Percentiles rank a stretch among this genome's conserved stretches.
Conservation (phyloP, 441 rosid species). For the Flueggea neowawraea region DNA sequence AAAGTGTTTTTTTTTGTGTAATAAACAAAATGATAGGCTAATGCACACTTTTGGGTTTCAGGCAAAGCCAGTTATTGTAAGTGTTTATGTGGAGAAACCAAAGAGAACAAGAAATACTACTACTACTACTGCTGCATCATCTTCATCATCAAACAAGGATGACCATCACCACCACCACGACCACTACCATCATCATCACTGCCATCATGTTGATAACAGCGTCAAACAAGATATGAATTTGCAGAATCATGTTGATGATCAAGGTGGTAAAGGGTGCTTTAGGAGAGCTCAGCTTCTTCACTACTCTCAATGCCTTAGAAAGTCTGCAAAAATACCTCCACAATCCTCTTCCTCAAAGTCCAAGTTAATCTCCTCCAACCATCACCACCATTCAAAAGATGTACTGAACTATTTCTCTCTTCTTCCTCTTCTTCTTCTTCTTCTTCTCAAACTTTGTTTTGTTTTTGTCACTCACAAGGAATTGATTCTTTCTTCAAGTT, state of each 20-base stretch:
- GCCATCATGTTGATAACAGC: constrained; percentile 7
- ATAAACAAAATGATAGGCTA: neutral
- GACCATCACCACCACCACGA: neutral
- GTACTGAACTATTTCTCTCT: neutral
- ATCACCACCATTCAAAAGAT: neutral
- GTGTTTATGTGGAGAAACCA: constrained; percentile 35
- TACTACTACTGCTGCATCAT: no score
- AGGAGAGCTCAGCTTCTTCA: constrained; percentile 44
- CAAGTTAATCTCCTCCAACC: constrained; percentile 17
- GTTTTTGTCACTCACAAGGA: neutral
- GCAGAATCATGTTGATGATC: neutral
- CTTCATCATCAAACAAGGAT: neutral
- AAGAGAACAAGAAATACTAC: neutral
- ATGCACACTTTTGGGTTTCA: constrained; percentile 12
- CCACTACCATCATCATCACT: constrained; percentile 17
- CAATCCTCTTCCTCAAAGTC: constrained; percentile 13
- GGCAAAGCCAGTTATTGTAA: constrained; percentile 33
- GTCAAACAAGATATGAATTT: constrained; percentile 8
- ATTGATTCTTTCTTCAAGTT: neutral
- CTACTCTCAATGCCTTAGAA: constrained; percentile 29
- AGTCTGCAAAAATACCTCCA: constrained; percentile 17
- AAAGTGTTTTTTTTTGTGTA: neutral
- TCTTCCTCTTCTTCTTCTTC: no score
- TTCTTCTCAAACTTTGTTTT: no score
- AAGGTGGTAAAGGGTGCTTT: constrained; percentile 19